Evolutionary conservation across 2,329 filamentous ascomycete genomes (phyloP).

Genomic region (Fusarium continuum): DNA sequence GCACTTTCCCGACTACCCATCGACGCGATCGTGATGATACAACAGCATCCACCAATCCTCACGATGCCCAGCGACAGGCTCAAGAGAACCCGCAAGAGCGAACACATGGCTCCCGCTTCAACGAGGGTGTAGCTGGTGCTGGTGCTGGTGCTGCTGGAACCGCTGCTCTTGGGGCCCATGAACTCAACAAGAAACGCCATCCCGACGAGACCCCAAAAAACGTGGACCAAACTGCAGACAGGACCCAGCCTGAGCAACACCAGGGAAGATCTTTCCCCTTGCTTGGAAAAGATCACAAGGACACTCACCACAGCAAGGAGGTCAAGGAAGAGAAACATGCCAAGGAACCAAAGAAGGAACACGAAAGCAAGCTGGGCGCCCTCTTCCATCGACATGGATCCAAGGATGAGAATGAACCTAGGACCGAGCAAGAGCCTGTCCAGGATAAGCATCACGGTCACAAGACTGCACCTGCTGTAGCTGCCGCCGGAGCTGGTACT

Average conservation of each 20-base stretch:
- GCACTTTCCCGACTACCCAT: neutral
- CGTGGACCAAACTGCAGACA: neutral
- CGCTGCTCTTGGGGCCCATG: conserved; percentile 11
- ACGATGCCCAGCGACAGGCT: neutral
- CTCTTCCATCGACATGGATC: conserved; percentile 23
- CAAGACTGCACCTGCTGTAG: conserved; percentile 21
- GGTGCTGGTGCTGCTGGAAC: neutral
- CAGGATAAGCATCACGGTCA: conserved; percentile 9
- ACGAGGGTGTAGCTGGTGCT: conserved; percentile 8
- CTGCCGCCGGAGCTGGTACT: conserved; percentile 28
- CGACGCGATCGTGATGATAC: neutral
- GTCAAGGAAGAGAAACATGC: conserved; percentile 17
- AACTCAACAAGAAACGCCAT: conserved; percentile 1
- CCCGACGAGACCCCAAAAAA: neutral
- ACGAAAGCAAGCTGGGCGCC: conserved; percentile 15
- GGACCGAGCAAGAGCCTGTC: neutral
- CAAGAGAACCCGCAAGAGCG: neutral
- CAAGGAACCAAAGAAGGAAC: conserved; percentile 11
- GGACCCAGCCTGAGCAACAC: conserved; percentile 7
- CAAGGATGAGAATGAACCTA: conserved; percentile 7
- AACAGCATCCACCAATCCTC: neutral
- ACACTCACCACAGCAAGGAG: conserved; percentile 1
- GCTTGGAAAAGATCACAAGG: conserved; percentile 15
- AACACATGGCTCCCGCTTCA: conserved; percentile 11
- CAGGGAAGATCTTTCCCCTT: conserved; percentile 27